A percentile compares a stretch with the other conserved stretches of the same genome.
Conservation (phyloP, 2,329 filamentous ascomycete species). For the Simplicillium sp. region DNA sequence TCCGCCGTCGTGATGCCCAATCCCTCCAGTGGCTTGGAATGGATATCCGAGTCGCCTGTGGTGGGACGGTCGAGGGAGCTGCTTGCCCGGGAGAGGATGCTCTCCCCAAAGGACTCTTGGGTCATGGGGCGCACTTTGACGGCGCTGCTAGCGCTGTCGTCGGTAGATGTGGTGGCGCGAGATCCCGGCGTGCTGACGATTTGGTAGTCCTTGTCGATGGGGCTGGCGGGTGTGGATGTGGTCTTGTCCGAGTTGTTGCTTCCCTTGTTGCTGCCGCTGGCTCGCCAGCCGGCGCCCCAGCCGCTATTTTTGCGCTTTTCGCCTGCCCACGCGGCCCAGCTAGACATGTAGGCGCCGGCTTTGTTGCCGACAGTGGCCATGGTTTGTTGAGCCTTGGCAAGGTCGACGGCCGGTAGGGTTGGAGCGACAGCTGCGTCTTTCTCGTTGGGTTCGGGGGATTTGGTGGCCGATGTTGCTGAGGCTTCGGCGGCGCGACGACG, state of each 20-base stretch:
- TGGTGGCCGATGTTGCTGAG: slow-evolving; percentile 12
- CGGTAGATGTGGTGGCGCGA: slow-evolving; percentile 18
- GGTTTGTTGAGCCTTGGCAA: slow-evolving; percentile 34
- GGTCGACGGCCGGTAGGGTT: slow-evolving; percentile 10
- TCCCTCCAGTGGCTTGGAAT: background rate
- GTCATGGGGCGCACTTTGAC: slow-evolving; percentile 20
- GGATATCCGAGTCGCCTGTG: slow-evolving; percentile 7
- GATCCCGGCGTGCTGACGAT: slow-evolving; percentile 21
- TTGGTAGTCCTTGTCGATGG: slow-evolving; percentile 28
- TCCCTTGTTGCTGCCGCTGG: slow-evolving; percentile 17
- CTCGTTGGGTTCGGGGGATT: slow-evolving; percentile 11
- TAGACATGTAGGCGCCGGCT: slow-evolving; percentile 56
- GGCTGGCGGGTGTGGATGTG: slow-evolving; percentile 22
- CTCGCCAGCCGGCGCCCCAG: slow-evolving; percentile 31
- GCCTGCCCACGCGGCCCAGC: slow-evolving; percentile 61
- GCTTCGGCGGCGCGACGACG: slow-evolving; percentile 30
- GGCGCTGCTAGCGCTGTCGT: slow-evolving; percentile 11
- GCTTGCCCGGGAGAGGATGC: slow-evolving; percentile 30
- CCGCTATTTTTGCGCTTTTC: slow-evolving; percentile 61
- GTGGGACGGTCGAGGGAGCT: slow-evolving; percentile 13
- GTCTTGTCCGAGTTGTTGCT: slow-evolving; percentile 16
- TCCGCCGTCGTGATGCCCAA: slow-evolving; percentile 3
- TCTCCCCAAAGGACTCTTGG: slow-evolving; percentile 34
- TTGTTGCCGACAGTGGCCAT: slow-evolving; percentile 41
- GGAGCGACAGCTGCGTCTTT: slow-evolving; percentile 12